Base-by-base conservation (phyloP, 2,329 filamentous ascomycete genomes). In the Ascochyta rabiei region DNA sequence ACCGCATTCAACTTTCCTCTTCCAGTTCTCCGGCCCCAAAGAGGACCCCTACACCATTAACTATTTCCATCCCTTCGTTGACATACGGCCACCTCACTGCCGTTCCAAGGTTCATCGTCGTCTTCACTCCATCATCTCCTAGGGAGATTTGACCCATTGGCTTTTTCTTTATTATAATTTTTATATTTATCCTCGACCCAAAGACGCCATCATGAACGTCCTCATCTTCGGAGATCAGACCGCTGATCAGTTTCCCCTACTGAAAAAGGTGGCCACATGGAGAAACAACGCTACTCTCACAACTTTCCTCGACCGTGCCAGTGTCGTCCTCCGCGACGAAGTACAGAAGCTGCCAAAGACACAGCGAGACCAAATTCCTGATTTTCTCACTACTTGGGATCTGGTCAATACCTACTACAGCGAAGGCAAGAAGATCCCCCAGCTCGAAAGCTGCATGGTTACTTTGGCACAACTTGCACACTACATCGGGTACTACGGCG, bases 161-260 rank as follows among this genome's bases (percentile, higher is more conserved):
- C 35, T 58, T 49, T 48, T 45, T 38, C 48, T 49, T 51, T 33
- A 21, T n/a, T 35, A 56, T 64, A 61, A 53, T 62, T 57, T 59
- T 57, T 62, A 60, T 58, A 67, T n/a, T n/a, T 68, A 69, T 63
- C 64, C 62, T 55, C 52, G 55, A 52, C 47, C 37, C 30, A 42
- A 41, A 28, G 55, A 56, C 51, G 48, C 57, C 64, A 75, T 50
- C 60, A 77, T 77, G 70, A 81, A 81, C 67, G 69, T 79, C 54
- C 82, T 88, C 72, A 82, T 89, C 59, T 89, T 89, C 70, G 87
- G 87, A 77, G 87, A 90, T 70, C 87, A 90, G 76, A 89, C 87
- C 56, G 81, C 86, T 65, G 85, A 88, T 72, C 86, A 86, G 64
- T 84, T 88, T 69, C 78, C 77, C 62, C 85, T 88, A 61, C 76